These are phyloP conservation scores for Skeletonema marinoi DNA, from an alignment of 108 stramenopile genomes.

Conservation along the genomic window DNA sequence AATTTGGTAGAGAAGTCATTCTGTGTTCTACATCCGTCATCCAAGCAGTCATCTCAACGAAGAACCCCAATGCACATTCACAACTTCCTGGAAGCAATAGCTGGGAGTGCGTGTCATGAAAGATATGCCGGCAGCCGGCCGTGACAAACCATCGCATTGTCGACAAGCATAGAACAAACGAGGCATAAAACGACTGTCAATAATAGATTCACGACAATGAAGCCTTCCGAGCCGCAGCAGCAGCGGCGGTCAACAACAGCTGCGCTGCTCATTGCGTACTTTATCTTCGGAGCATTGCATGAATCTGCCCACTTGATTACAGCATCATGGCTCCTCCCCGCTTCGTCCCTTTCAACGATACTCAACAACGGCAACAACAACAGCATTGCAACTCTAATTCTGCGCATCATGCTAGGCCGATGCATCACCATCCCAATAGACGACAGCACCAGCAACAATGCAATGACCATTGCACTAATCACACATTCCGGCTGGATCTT, in stretches of 20 bases:
- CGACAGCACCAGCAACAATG: not conserved
- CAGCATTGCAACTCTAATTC: not conserved
- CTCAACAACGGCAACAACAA: not conserved
- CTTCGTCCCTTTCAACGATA: not conserved
- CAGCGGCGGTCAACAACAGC: not conserved
- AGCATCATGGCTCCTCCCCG: conserved; percentile 21
- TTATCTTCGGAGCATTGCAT: conserved; percentile 61
- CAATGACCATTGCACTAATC: not conserved
- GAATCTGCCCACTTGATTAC: conserved; percentile 55
- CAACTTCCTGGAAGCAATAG: too few species aligned
- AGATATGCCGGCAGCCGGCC: too few species aligned
- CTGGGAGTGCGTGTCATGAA: too few species aligned
- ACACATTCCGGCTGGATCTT: conserved; percentile 63
- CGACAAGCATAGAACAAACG: too few species aligned
- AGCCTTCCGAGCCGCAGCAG: not conserved
- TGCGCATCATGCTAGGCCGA: conserved; percentile 30
- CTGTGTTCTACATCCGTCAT: too few species aligned
- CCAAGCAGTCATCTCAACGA: too few species aligned
- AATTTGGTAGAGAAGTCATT: too few species aligned
- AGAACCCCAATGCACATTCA: too few species aligned
- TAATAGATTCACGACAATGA: not conserved
- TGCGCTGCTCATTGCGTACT: conserved; percentile 40
- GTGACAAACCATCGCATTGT: too few species aligned
- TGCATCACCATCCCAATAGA: conserved; percentile 5
- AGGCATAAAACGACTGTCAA: too few species aligned